A percentile compares a stretch with the other conserved stretches of the same genome.
Conservation (phyloP, 208 protist genomes). For the Trypanosoma lewisi region DNA sequence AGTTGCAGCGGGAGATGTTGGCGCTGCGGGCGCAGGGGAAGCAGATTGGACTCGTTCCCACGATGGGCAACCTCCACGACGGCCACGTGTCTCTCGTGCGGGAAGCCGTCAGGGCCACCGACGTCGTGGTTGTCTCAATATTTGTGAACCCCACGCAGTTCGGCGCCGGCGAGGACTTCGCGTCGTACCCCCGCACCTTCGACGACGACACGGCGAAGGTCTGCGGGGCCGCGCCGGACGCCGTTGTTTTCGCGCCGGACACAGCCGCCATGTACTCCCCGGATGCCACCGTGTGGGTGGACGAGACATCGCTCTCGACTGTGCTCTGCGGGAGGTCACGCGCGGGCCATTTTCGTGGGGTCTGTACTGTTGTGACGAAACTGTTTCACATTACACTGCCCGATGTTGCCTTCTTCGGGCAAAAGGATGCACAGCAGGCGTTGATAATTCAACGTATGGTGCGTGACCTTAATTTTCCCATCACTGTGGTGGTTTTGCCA, state of each 20-base stretch:
- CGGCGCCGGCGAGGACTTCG: constrained; percentile 35
- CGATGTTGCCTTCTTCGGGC: constrained; percentile 47
- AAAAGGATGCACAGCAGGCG: constrained; percentile 77
- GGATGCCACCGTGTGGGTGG: not conserved
- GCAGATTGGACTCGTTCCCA: constrained; percentile 45
- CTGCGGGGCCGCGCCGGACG: not conserved
- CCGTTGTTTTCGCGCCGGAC: not conserved
- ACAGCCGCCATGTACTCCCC: not conserved
- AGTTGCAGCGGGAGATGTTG: not conserved
- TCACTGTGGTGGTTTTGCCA: not conserved
- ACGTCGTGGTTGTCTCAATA: constrained; percentile 35
- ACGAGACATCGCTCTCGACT: not conserved
- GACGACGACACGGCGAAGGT: constrained; percentile 21
- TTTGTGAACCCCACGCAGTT: constrained; percentile 67
- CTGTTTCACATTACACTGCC: constrained; percentile 11
- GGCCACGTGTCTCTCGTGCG: constrained; percentile 44
- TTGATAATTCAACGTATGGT: not conserved
- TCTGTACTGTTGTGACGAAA: constrained; percentile 1
- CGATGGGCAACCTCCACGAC: constrained; percentile 47
- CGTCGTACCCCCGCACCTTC: constrained; percentile 31
- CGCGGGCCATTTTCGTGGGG: not conserved
- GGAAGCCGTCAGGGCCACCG: constrained; percentile 7
- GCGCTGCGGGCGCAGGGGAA: not conserved
- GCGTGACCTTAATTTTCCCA: not conserved
- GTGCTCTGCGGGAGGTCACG: not conserved